Percentiles rank a stretch among this genome's conserved stretches.
Conservation (phyloP, 2,329 filamentous ascomycete genomes). For the Neofusicoccum cordaticola region DNA sequence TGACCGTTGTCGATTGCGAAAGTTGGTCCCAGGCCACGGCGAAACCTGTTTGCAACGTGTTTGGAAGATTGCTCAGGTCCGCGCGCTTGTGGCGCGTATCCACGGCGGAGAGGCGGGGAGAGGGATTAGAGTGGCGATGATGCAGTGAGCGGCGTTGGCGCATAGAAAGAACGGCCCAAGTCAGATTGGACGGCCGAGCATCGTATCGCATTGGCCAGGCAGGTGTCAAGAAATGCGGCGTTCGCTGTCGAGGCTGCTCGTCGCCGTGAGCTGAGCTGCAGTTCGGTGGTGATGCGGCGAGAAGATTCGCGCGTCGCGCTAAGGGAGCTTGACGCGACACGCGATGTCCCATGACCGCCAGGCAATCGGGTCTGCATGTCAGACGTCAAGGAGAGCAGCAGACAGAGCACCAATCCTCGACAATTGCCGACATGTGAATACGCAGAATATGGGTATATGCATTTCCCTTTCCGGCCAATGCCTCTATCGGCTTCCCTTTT, state of each 20-base stretch:
- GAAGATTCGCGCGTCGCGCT: background rate
- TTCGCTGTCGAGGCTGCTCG: too few species aligned
- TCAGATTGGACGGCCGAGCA: too few species aligned
- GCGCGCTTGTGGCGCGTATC: background rate
- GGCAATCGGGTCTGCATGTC: background rate
- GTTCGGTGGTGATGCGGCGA: too few species aligned
- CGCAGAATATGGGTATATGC: slow-evolving; percentile 10
- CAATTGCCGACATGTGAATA: background rate
- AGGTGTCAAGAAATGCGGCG: too few species aligned
- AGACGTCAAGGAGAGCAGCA: too few species aligned
- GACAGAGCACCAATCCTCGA: too few species aligned
- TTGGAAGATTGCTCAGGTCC: background rate
- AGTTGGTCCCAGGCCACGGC: too few species aligned
- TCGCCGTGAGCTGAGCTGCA: too few species aligned
- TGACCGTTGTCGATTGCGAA: too few species aligned
- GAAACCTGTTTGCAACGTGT: background rate
- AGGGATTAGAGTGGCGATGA: background rate
- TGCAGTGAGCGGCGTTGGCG: background rate
- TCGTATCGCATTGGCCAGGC: too few species aligned
- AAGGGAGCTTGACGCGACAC: slow-evolving; percentile 5
- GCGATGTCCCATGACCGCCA: background rate
- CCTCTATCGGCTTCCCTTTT: background rate
- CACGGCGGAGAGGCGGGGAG: too few species aligned
- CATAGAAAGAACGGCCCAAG: too few species aligned
- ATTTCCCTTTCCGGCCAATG: background rate